Evolutionary conservation across 1,139 yeast genomes (phyloP).

Genomic region (Yamadazyma spencermartinsiae): DNA sequence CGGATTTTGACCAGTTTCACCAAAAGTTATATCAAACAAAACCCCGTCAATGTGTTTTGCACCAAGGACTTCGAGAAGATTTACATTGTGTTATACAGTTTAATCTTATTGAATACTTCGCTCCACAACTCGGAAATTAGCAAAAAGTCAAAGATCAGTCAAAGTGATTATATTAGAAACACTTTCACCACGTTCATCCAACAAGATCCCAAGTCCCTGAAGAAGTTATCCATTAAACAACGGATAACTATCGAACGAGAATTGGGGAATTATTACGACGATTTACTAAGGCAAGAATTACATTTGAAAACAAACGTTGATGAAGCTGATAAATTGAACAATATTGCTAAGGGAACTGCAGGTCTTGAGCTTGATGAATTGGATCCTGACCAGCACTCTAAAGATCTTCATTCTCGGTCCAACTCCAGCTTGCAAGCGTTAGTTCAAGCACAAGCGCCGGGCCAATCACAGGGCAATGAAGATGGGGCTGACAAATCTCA

Average conservation of each 20-base stretch:
- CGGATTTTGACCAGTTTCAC: conserved; percentile 70
- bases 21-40: conserved; percentile 59
- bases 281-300: conserved; percentile 37
- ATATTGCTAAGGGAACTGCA: neutral
- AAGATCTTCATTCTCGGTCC: conserved; percentile 1
- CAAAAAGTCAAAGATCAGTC: conserved; percentile 42
- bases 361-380: neutral
- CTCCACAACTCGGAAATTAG: conserved; percentile 53
- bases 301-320: conserved; percentile 35
- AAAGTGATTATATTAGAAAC: conserved; percentile 55
- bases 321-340: conserved; percentile 5
- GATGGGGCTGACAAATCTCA: neutral
- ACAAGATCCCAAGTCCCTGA: conserved; percentile 31
- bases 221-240: conserved; percentile 38
- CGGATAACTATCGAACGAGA: conserved; percentile 45
- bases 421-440: conserved; percentile 1
- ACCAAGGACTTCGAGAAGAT: conserved; percentile 59
- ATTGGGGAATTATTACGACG: conserved; percentile 43
- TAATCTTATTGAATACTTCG: conserved; percentile 72
- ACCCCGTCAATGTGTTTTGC: conserved; percentile 50
- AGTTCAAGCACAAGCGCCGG: neutral
- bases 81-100: conserved; percentile 71
- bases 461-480: neutral
- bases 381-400: neutral
- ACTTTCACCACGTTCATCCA: conserved; percentile 49